Evolutionary conservation across 208 protist genomes (phyloP), one percentile per base, ranked within the genome.

Genomic region (Trypanosoma mega): DNA sequence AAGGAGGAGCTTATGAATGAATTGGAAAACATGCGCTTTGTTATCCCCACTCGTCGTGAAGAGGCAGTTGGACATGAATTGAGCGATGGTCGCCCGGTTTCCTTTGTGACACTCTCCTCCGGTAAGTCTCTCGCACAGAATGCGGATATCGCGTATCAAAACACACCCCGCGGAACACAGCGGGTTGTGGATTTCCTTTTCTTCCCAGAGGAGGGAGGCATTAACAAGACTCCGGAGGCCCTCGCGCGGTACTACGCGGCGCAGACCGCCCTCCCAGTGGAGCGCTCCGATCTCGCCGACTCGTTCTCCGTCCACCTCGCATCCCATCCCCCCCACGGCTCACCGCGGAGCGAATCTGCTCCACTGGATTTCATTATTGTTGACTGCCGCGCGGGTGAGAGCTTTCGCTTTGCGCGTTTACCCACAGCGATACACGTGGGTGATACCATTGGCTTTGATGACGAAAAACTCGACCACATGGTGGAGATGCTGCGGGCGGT

Each of bases 341-440:
- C n/a, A n/a, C n/a, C n/a, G 37, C 20, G 48, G 14, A 18, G 1
- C 14, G 59, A 45, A 2, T n/a, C 30, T 3, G n/a, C 34, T 1
- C 9, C 71, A 23, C 56, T 88, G 3, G 74, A 85, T 62, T 96
- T 92, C 66, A 68, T 94, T 51, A 68, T 97, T 3, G 62, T 92
- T n/a, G 90, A 97, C 69, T 96, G 87, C 70, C 80, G 93, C 34
- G 80, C 87, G 0, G 31, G 61, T 11, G 73, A 78, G 21, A 93
- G 84, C 70, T 97, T 80, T 62, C 66, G 93, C 23, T 94, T 84
- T 60, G 85, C 87, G 12, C 69, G 78, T n/a, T 76, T 97, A 24
- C 82, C 90, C 46, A 88, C 76, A 1, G 84, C 87, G 0, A 48
- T 97, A 16, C 78, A 87, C 33, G 78, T 93, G 9, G 61, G 76